These are phyloP conservation scores for Hemerocallis citrina DNA, from an alignment of 106 monocot species.

Conservation along the genomic window DNA sequence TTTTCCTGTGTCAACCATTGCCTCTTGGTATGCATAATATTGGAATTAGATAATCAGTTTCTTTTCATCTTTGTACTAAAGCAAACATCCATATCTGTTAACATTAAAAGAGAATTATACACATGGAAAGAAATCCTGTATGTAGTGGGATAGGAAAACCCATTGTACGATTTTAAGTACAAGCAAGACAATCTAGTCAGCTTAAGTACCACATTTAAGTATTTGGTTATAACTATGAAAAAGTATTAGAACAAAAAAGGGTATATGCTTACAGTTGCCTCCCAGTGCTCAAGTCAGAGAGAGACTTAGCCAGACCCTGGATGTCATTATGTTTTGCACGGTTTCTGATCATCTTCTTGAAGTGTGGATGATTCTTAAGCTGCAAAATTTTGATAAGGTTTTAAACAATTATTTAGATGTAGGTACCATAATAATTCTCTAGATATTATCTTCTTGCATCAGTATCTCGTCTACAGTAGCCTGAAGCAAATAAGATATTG, in stretches of 20 bases:
- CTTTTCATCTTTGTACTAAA: no score
- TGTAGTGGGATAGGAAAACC: no score
- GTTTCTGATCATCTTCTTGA: constrained; percentile 28
- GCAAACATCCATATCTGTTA: no score
- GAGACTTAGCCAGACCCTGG: constrained; percentile 47
- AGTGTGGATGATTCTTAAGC: constrained; percentile 73
- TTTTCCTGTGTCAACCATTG: no score
- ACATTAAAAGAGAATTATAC: no score
- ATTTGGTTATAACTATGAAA: background rate
- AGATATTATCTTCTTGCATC: constrained; percentile 13
- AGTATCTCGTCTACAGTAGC: constrained; percentile 8
- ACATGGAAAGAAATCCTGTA: no score
- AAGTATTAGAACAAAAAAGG: background rate
- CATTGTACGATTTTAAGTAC: no score
- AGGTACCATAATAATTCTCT: no score
- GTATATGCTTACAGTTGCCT: constrained; percentile 58
- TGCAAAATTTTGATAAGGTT: constrained; percentile 23
- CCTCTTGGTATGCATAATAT: no score
- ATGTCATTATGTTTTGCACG: constrained; percentile 42
- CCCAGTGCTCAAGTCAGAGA: constrained; percentile 62
- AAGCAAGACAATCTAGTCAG: background rate
- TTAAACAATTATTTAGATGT: no score
- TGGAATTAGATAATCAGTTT: no score
- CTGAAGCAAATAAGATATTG: constrained; percentile 19
- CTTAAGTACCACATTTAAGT: background rate